Evolutionary conservation across 306 rosid genomes (phyloP).

Genomic region (Vigna angularis): DNA sequence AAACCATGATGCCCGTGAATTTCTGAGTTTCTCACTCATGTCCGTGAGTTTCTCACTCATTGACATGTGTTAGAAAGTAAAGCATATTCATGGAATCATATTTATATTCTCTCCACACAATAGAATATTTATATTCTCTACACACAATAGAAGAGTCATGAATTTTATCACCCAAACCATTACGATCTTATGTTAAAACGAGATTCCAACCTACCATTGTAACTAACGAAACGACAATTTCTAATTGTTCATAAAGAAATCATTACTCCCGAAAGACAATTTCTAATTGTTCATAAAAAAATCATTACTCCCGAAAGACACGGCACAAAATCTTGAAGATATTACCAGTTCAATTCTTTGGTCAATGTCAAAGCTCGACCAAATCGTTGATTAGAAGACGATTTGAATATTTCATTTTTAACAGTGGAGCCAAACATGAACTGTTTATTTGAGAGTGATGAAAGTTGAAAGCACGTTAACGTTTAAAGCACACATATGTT

Average conservation of each 20-base stretch:
- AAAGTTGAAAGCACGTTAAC: neutral
- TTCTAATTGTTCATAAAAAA: neutral
- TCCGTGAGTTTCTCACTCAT: neutral
- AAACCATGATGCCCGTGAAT: neutral
- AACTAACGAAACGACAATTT: neutral
- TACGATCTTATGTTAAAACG: neutral
- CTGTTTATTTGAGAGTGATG: neutral
- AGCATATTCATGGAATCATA: conserved; percentile 8
- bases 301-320: neutral
- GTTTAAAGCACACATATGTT: neutral
- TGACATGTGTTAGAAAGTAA: neutral
- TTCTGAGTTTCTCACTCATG: neutral
- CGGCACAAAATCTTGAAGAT: neutral
- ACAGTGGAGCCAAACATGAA: neutral
- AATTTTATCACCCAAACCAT: neutral
- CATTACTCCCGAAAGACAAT: neutral
- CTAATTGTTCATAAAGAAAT: neutral
- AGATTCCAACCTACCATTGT: neutral
- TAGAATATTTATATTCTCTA: conserved; percentile 1
- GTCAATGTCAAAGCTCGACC: conserved; percentile 11
- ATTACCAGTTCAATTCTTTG: neutral
- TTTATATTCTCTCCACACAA: conserved; percentile 6
- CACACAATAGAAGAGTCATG: neutral
- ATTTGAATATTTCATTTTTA: neutral
- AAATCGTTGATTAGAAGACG: neutral